Evolutionary conservation across 805 yeast genomes (phyloP), one percentile per base, ranked within the genome.

Genomic region (Torulaspora franciscae): DNA sequence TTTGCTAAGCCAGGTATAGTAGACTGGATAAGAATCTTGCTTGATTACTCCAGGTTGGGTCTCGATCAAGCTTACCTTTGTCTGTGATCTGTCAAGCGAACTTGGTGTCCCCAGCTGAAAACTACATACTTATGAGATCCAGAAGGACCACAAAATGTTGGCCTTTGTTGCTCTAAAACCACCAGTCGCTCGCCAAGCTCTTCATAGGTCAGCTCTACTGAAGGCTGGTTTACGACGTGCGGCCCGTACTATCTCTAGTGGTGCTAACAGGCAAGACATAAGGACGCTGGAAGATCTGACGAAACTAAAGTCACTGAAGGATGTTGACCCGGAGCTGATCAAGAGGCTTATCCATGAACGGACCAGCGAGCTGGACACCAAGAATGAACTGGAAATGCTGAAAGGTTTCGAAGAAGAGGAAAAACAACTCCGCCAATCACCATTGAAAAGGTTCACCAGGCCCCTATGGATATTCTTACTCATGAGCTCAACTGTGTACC

Each of bases 241-340:
- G 35, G 19, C 40, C 3, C 30, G 43, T 17, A 13, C 43, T 22
- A 30, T 37, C 6, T 30, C 17, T 9, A 37, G 26, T n/a, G 30
- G 26, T 25, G 40, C 37, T 27, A 36, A 35, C 30, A 37, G 30
- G 27, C 34, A 42, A 11, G 46, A 54, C 6, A 52, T 62, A 8
- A 52, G 49, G 30, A 51, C 57, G 1, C 48, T 65, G 33, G 68
- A 65, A 39, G 69, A 63, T 45, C 44, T 65, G 42, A 57, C 57
- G 6, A 58, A 63, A 30, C 34, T 65, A 29, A 50, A 63, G 15
- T 50, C 58, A 6, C 36, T 65, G 29, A 66, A 65, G 17, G 56
- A 54, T 37, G 63, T 65, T 7, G 66, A 63, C 32, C 66, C 69
- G n/a, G 57, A 55, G 28, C 38, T 64, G 24, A 57, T 65, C 6